Evolutionary conservation across 345 rosid species (phyloP), one percentile per base, ranked within the genome.

Genomic region (Barbarea vulgaris): DNA sequence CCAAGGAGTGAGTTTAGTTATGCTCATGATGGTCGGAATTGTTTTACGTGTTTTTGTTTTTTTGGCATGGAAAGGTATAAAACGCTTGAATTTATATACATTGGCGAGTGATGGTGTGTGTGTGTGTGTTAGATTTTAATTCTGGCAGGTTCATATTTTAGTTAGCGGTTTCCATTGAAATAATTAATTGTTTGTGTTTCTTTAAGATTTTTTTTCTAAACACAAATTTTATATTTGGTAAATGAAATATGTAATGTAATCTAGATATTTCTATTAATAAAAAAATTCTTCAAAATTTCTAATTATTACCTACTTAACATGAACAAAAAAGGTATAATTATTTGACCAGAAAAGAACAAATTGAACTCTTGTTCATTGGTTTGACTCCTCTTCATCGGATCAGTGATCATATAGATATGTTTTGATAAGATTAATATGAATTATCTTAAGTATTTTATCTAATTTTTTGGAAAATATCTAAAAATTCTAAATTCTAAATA

Each of bases 21-120:
- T 74, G 41, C 22, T 54, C 77, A 74, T 65, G 58, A 64, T 74
- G 50, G 21, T 73, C 19, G 24, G 17, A 31, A 22, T 34, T 13
- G 19, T 34, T 46, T 33, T 47, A 8, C 42, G 66, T 42, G 6
- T 46, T 5, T 57, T 2, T 30, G 17, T 36, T n/a, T 22, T 36
- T 10, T 51, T 6, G 25, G 67, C 14, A 15, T 18, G 24, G 41
- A 31, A 57, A 31, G 10, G 17, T 25, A 13, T 25, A 37, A 15
- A 15, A 15, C 61, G 52, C 68, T 37, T 18, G 30, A 71, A 28
- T 54, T 51, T 6, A 44, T 46, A 47, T 51, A 72, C 36, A 72
- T 24, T 33, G 52, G 66, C 8, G 31, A 31, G 65, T 27, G 64
- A 42, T 5, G 11, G 56, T 53, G 36, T 47, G 73, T 54, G 61